Evolutionary conservation across 495 filamentous ascomycete genomes (phyloP), one percentile per base, ranked within the genome.

Genomic region (Elaphomyces granulatus): DNA sequence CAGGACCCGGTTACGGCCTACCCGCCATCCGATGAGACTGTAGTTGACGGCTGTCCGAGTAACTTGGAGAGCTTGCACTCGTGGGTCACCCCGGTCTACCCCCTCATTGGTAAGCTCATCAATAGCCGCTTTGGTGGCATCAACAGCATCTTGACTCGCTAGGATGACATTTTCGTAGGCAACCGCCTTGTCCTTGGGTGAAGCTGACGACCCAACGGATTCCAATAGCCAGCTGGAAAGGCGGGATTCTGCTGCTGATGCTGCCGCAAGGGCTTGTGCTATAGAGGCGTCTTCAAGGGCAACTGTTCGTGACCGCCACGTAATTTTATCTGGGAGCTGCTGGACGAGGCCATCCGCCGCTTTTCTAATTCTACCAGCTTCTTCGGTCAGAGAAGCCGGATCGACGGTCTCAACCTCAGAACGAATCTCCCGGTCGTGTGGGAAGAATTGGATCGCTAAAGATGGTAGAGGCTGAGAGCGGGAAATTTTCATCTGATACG

Each of bases 261-360:
- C 64, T 18, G 79, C 72, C 20, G 73, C 65, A 32, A 93, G 56
- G 30, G 77, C 78, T 42, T 78, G 71, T 4, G 75, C 86, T 40
- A 95, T 95, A n/a, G 85, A 77, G 15, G 88, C 88, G 54, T 96
- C 87, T 41, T 92, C 86, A 31, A 99, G 75, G 44, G 78, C 72
- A 4, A 94, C 87, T 34, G 78, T 81, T n/a, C 84, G 74, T 4
- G 75, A 80, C 36, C 92, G 78, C 92, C 92, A 99, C 4, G 76
- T 79, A 30, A 99, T 76, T 8, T 74, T 82, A 48, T 80, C 77
- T 0, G 87, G 80, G 4, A 80, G 61, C 32, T 75, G 66, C 36
- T 78, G 75, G 10, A 64, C 58, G 21, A 56, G 42, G 57, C 60
- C 38, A 60, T 72, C 42, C 51, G 61, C 67, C 42, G 43, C 65